phyloP scores from a whole-genome alignment of 805 yeast genomes.

The Brettanomyces custersianus region DNA sequence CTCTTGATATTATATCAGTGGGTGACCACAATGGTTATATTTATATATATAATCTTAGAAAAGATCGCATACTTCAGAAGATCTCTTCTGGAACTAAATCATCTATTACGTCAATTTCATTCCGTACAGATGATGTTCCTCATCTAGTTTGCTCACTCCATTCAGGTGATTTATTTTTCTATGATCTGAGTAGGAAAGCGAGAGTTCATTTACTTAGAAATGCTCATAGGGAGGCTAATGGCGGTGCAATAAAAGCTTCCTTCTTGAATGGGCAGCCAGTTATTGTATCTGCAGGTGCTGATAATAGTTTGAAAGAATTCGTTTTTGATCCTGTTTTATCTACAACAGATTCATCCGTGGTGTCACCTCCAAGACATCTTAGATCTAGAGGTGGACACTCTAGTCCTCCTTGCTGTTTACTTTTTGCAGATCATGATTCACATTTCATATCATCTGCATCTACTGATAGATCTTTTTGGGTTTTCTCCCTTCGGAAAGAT shows the following conservation, averaged over 20 bases:
- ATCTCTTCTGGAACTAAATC: constrained; percentile 33
- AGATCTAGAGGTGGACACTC: constrained; percentile 98
- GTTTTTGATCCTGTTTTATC: constrained; percentile 90
- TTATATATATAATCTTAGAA: constrained; percentile 56
- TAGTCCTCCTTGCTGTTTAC: constrained; percentile 70
- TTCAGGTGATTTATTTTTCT: constrained; percentile 78
- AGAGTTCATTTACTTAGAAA: constrained; percentile 68
- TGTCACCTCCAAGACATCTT: constrained; percentile 83
- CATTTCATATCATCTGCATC: constrained; percentile 86
- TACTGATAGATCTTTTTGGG: constrained; percentile 80
- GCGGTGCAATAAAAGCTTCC: constrained; percentile 67
- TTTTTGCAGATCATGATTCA: constrained; percentile 65
- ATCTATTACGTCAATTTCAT: constrained; percentile 55
- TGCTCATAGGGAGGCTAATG: constrained; percentile 64
- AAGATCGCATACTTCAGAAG: constrained; percentile 49
- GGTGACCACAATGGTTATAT: constrained; percentile 68
- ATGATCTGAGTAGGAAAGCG: constrained; percentile 63
- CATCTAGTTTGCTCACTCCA: constrained; percentile 74
- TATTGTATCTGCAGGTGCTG: constrained; percentile 82
- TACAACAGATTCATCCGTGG: constrained; percentile 49
- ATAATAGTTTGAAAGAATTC: constrained; percentile 78
- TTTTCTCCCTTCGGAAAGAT: constrained; percentile 86
- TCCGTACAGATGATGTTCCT: constrained; percentile 84
- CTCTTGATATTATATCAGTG: constrained; percentile 70
- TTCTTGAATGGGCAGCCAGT: constrained; percentile 91